Base-by-base conservation (phyloP, 2,329 filamentous ascomycete genomes). In the Grosmannia clavigera region DNA sequence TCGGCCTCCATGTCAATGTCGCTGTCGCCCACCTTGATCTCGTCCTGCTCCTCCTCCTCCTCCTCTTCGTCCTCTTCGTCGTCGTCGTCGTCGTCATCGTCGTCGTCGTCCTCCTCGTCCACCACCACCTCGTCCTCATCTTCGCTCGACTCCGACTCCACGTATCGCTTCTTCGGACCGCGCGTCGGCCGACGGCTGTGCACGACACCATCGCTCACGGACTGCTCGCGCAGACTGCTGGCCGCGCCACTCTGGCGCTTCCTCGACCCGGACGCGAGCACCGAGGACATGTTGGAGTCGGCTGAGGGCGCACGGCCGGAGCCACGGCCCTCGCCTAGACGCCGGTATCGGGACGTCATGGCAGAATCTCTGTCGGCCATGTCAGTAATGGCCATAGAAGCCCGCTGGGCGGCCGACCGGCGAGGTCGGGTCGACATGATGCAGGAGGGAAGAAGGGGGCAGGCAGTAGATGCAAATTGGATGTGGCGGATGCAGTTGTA, bases 91-190 rank as follows among this genome's bases (percentile, higher is more conserved):
- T 61, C 61, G 16, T 58, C 61, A 3, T 60, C 58, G 1, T 57
- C 58, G 1, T 57, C 61, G 16, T 61, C 60, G 14, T 61, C 61
- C 11, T 60, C 61, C 2, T 56, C 59, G 2, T 55, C 59, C 5
- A 58, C 60, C 0, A 54, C 61, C 2, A 31, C 58, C 5, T 57
- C 35, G 12, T 64, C 62, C 2, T 63, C 61, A 7, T 64, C 63
- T 7, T 65, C 63, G 40, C 64, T 65, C 46, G 74, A 75, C 59
- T 76, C 78, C 46, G 78, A 81, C 63, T 83, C 81, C 29, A 84
- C 78, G 59, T 84, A 84, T 65, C 76, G 83, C 71, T 83, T 83
- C 71, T 81, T 81, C 22, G 74, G 75, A 6, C 77, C 78, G 10
- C 80, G 76, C 61, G 78, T 81, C 6, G 67, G 64, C 56, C 81